phyloP scores from a whole-genome alignment of 345 rosid species.

The Salix purpurea region DNA sequence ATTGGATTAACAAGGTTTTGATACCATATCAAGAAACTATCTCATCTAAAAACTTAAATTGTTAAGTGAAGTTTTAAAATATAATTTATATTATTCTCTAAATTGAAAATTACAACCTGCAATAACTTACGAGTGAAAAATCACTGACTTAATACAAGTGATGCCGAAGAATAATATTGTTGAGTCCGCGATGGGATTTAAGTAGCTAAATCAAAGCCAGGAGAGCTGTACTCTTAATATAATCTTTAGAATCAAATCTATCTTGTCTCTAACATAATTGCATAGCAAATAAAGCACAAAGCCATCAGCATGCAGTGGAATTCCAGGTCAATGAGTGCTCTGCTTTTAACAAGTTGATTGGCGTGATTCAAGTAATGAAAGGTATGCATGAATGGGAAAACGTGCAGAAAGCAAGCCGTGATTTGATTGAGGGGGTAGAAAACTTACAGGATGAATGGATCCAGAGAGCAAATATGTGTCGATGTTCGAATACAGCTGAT shows the following conservation, averaged over 20 bases:
- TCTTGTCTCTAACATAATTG: constrained; percentile 70
- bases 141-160: constrained; percentile 22
- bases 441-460: constrained; percentile 69
- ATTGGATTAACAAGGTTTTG: too few species aligned
- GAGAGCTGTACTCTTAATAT: constrained; percentile 44
- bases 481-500: constrained; percentile 85
- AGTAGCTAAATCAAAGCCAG: constrained; percentile 65
- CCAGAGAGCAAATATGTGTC: constrained; percentile 79
- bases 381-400: constrained; percentile 12
- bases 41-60: too few species aligned
- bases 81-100: too few species aligned
- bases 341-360: constrained; percentile 64
- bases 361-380: constrained; percentile 56
- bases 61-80: too few species aligned
- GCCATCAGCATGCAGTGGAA: constrained; percentile 53
- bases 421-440: constrained; percentile 1
- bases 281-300: constrained; percentile 30
- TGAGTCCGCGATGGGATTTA: constrained; percentile 62
- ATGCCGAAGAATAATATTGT: constrained; percentile 77
- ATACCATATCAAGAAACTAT: too few species aligned
- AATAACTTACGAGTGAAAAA: background rate
- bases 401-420: constrained; percentile 11
- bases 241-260: constrained; percentile 42
- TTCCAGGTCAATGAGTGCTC: constrained; percentile 90
- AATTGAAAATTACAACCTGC: background rate